Evolutionary conservation across 2,329 filamentous ascomycete species (phyloP).

Genomic region (Fusarium torreyae): DNA sequence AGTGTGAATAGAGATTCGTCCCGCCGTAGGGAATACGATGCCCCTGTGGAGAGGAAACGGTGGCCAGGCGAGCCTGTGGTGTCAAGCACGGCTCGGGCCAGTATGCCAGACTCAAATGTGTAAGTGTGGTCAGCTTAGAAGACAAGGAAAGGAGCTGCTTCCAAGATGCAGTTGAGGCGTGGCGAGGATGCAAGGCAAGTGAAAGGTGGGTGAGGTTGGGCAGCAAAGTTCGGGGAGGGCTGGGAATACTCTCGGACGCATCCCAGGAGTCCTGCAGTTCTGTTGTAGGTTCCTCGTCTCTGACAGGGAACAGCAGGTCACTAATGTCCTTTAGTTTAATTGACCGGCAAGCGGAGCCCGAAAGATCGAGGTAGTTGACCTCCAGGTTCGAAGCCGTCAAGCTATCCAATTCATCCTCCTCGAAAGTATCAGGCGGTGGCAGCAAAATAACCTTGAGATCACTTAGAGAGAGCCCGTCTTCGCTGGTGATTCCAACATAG

Average conservation of each 20-base stretch:
- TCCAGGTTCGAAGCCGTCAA: conserved; percentile 50
- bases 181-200: conserved; percentile 63
- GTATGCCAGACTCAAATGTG: conserved; percentile 73
- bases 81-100: conserved; percentile 75
- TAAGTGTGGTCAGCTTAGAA: conserved; percentile 67
- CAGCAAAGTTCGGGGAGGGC: conserved; percentile 60
- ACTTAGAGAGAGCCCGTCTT: conserved; percentile 63
- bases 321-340: conserved; percentile 67
- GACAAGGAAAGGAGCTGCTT: conserved; percentile 70
- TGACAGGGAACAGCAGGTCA: conserved; percentile 65
- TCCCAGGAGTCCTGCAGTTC: conserved; percentile 70
- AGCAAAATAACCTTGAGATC: conserved; percentile 66
- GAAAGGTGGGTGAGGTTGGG: conserved; percentile 74
- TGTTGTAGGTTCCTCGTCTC: conserved; percentile 29
- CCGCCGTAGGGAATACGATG: conserved; percentile 66
- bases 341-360: conserved; percentile 65
- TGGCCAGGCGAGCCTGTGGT: conserved; percentile 65
- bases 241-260: conserved; percentile 52
- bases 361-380: conserved; percentile 69
- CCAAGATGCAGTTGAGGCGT: conserved; percentile 65
- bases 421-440: conserved; percentile 50
- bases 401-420: conserved; percentile 49
- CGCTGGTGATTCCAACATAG: conserved; percentile 62
- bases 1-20: conserved; percentile 71
- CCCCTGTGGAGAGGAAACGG: conserved; percentile 62